Evolutionary conservation across 306 rosid genomes (phyloP).

Genomic region (Arachis stenosperma): DNA sequence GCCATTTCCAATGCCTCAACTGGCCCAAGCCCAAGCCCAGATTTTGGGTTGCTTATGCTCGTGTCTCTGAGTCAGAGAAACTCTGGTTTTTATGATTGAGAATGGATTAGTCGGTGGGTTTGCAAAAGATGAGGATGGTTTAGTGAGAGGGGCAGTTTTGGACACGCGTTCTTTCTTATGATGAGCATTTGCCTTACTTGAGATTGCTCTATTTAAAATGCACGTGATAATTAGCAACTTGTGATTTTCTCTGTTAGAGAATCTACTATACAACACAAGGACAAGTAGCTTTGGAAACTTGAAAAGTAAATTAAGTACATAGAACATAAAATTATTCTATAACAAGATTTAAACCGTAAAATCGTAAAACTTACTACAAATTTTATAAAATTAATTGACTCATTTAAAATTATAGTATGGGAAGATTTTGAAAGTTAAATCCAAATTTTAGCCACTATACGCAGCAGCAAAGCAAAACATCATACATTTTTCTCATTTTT

Average conservation of each 20-base stretch:
- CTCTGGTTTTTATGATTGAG: no score
- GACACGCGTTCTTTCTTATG: not conserved
- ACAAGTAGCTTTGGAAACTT: not conserved
- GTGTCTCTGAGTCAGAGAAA: not conserved
- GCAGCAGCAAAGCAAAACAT: not conserved
- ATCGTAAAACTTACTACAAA: not conserved
- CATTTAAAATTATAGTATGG: no score
- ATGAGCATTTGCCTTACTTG: no score
- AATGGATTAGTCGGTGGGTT: not conserved
- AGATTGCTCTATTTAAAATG: no score
- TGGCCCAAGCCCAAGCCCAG: conserved; percentile 27
- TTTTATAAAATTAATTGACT: no score
- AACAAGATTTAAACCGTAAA: not conserved
- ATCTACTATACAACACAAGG: not conserved
- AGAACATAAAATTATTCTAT: not conserved
- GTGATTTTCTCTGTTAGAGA: not conserved
- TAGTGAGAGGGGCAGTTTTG: not conserved
- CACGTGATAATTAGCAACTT: not conserved
- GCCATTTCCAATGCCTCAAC: conserved; percentile 48
- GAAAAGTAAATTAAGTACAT: no score
- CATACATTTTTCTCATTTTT: conserved; percentile 10
- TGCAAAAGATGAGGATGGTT: not conserved
- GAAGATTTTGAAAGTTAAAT: no score
- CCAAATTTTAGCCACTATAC: no score
- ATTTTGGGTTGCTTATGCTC: conserved; percentile 23